These are phyloP conservation scores for Melampsora larici-populina DNA, from an alignment of 1,284 basidiomycete genomes.

Conservation along the genomic window DNA sequence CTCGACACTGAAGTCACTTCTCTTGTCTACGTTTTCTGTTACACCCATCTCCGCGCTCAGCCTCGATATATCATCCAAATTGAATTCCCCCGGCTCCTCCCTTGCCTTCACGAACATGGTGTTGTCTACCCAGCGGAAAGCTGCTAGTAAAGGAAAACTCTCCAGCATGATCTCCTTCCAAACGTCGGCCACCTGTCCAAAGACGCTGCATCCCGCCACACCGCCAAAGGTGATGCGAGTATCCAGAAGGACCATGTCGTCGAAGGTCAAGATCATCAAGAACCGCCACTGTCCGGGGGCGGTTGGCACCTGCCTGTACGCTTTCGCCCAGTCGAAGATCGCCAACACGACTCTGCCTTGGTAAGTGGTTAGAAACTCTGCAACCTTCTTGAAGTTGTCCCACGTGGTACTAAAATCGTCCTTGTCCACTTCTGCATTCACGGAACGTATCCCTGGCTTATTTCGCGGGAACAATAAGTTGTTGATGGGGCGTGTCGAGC, in stretches of 20 bases:
- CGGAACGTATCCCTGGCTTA: background rate
- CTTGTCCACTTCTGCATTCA: background rate
- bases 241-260: background rate
- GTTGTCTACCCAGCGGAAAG: too few species aligned
- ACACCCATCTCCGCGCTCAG: background rate
- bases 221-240: background rate
- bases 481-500: background rate
- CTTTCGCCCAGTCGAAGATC: slow-evolving; percentile 12
- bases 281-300: background rate
- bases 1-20: background rate
- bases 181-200: background rate
- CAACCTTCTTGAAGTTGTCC: too few species aligned
- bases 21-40: background rate
- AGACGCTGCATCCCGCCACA: background rate
- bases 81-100: too few species aligned
- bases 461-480: slow-evolving; percentile 2
- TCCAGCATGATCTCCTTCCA: background rate
- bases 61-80: background rate
- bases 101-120: background rate
- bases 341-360: background rate
- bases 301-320: slow-evolving; percentile 11
- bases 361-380: too few species aligned
- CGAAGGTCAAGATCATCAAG: too few species aligned
- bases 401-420: background rate
- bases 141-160: background rate